Conservation (phyloP, 2,329 filamentous ascomycete genomes). For the Helminthosporium solani region DNA sequence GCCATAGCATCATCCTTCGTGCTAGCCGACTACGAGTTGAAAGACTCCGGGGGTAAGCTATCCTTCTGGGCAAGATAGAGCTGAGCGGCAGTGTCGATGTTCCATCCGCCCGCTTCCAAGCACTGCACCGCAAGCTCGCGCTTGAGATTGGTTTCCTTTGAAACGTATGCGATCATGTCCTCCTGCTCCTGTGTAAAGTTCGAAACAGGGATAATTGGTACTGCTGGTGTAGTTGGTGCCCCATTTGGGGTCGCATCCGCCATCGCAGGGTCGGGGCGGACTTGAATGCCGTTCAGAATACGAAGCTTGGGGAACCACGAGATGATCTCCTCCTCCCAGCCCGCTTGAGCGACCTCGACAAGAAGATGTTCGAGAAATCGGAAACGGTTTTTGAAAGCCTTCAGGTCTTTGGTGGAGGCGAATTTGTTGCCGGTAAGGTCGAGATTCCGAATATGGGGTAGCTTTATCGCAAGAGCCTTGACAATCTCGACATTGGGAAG, state of each 20-base stretch:
- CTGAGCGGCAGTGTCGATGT: conserved; percentile 71
- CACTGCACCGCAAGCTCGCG: conserved; percentile 78
- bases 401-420: conserved; percentile 64
- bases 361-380: conserved; percentile 77
- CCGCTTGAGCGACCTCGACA: conserved; percentile 51
- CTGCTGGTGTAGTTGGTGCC: conserved; percentile 45
- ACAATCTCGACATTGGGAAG: conserved; percentile 72
- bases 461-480: conserved; percentile 71
- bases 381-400: conserved; percentile 78
- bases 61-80: conserved; percentile 75
- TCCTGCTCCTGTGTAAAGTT: conserved; percentile 53
- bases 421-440: conserved; percentile 86
- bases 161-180: conserved; percentile 70
- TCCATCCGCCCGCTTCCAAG: conserved; percentile 75
- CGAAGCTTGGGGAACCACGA: conserved; percentile 82
- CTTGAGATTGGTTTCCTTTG: conserved; percentile 77
- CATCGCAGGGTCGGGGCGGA: conserved; percentile 65
- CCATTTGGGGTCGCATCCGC: conserved; percentile 22
- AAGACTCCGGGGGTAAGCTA: conserved; percentile 47
- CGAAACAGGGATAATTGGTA: conserved; percentile 5
- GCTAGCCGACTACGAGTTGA: conserved; percentile 23
- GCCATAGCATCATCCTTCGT: not conserved
- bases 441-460: conserved; percentile 83
- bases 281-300: conserved; percentile 71
- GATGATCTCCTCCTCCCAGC: conserved; percentile 67